Evolutionary conservation across 2,329 filamentous ascomycete genomes (phyloP).

Genomic region (Chaetoscypha palmicola): DNA sequence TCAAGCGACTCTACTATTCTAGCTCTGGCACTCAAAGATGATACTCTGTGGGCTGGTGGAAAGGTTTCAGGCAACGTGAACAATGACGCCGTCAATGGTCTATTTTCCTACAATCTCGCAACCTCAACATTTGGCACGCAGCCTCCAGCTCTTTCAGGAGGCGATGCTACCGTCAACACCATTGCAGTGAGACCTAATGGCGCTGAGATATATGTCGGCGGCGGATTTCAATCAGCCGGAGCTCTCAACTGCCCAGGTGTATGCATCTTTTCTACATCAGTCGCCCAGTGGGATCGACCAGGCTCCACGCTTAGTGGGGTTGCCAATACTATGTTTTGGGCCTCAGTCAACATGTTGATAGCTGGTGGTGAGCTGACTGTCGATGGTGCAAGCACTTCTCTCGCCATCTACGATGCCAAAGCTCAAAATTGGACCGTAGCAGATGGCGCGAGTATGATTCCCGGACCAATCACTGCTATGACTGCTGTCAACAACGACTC

Average conservation of each 20-base stretch:
- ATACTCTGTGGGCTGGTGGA: slow-evolving; percentile 76
- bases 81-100: slow-evolving; percentile 57
- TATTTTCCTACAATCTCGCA: slow-evolving; percentile 73
- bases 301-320: slow-evolving; percentile 65
- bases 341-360: slow-evolving; percentile 61
- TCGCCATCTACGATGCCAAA: slow-evolving; percentile 68
- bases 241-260: slow-evolving; percentile 74
- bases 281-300: slow-evolving; percentile 72
- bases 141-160: slow-evolving; percentile 67
- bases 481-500: slow-evolving; percentile 65
- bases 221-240: slow-evolving; percentile 76
- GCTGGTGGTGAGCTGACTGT: slow-evolving; percentile 71
- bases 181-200: slow-evolving; percentile 67
- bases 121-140: slow-evolving; percentile 60
- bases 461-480: slow-evolving; percentile 73
- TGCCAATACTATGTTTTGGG: slow-evolving; percentile 70
- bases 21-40: slow-evolving; percentile 59
- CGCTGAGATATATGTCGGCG: slow-evolving; percentile 76
- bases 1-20: slow-evolving; percentile 68
- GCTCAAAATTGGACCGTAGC: slow-evolving; percentile 59
- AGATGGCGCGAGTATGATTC: slow-evolving; percentile 56
- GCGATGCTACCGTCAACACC: slow-evolving; percentile 64
- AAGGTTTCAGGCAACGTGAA: slow-evolving; percentile 64
- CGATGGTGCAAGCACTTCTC: slow-evolving; percentile 54
- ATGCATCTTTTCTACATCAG: slow-evolving; percentile 67